These are phyloP conservation scores for Lachnellula subtilissima DNA, from an alignment of 2,329 filamentous ascomycete species.

Conservation along the genomic window DNA sequence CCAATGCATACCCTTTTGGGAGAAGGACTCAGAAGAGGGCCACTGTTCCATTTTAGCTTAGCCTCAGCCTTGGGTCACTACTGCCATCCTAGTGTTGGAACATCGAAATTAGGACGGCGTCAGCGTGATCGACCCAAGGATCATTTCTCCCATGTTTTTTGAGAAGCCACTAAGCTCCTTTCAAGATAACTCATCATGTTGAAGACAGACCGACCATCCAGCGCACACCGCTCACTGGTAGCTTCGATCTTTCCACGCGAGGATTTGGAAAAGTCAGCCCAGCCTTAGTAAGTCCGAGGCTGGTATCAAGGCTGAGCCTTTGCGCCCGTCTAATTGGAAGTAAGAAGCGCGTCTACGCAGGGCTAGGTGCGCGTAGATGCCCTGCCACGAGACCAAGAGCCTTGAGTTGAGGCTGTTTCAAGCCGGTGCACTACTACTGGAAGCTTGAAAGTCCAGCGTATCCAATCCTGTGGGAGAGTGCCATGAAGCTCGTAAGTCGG, in stretches of 20 bases:
- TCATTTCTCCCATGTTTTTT: conserved; percentile 11
- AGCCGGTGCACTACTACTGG: not conserved
- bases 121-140: conserved; percentile 11
- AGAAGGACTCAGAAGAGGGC: conserved; percentile 1
- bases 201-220: not conserved
- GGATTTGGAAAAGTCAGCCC: not conserved
- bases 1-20: conserved; percentile 10
- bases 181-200: not conserved
- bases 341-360: not conserved
- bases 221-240: not conserved
- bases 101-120: conserved; percentile 4
- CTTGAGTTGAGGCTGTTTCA: not conserved
- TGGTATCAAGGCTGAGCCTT: conserved; percentile 5
- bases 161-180: not conserved
- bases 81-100: conserved; percentile 8
- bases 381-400: not conserved
- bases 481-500: not conserved
- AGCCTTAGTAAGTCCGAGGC: not conserved
- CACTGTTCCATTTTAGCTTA: conserved; percentile 4
- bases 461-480: not conserved
- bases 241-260: too few species aligned
- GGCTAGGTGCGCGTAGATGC: not conserved
- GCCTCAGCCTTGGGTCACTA: conserved; percentile 23
- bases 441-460: not conserved
- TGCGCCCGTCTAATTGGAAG: not conserved